A percentile compares a stretch with the other conserved stretches of the same genome.
Conservation (phyloP, 768 basidiomycete genomes). For the Tricholoma matsutake region DNA sequence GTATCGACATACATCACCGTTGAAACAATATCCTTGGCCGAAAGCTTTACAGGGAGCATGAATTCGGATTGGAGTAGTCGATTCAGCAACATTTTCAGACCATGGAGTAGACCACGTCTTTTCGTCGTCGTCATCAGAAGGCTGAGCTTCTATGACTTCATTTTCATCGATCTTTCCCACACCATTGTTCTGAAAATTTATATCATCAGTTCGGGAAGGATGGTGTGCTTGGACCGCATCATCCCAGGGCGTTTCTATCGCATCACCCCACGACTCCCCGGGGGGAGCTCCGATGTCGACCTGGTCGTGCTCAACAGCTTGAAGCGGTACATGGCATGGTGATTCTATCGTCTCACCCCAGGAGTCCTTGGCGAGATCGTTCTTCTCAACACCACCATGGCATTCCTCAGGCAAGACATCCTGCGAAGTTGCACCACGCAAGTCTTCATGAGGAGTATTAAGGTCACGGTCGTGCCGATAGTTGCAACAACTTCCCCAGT, state of each 20-base stretch:
- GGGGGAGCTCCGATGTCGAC: neutral
- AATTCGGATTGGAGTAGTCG: slow-evolving; percentile 10
- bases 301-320: neutral
- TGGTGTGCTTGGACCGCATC: neutral
- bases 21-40: slow-evolving; percentile 33
- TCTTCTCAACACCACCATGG: neutral
- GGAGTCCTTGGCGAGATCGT: neutral
- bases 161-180: neutral
- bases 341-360: neutral
- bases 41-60: slow-evolving; percentile 31
- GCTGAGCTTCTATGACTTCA: neutral
- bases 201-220: neutral
- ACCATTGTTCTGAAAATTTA: neutral
- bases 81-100: slow-evolving; percentile 10
- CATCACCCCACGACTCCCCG: neutral
- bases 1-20: slow-evolving; percentile 27
- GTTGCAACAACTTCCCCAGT: neutral
- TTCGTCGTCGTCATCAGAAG: slow-evolving; percentile 13
- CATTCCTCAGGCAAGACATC: neutral
- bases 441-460: neutral
- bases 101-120: slow-evolving; percentile 16
- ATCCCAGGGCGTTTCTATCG: neutral
- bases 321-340: neutral
- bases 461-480: neutral
- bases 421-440: neutral